Conservation (phyloP, 2,329 filamentous ascomycete species). For the Rasamsonia emersonii region DNA sequence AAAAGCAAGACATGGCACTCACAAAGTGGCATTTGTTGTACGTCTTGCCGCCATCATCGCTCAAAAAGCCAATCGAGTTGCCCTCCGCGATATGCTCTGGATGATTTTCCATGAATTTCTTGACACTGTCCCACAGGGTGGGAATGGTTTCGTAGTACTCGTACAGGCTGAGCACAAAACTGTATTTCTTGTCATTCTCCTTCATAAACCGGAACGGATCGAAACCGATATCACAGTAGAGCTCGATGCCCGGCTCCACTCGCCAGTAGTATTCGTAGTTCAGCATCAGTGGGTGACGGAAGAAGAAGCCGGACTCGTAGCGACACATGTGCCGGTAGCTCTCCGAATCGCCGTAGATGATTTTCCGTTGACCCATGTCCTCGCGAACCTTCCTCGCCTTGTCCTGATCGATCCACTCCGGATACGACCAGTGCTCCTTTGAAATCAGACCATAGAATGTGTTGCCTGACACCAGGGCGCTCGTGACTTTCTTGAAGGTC, state of each 20-base stretch:
- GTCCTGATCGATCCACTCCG: conserved; percentile 89
- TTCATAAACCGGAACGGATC: conserved; percentile 96
- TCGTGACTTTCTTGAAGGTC: conserved; percentile 86
- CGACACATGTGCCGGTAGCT: conserved; percentile 99
- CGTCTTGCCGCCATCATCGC: conserved; percentile 78
- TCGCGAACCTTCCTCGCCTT: conserved; percentile 83
- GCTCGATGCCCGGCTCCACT: conserved; percentile 91
- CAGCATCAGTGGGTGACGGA: conserved; percentile 84
- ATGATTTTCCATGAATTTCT: conserved; percentile 85
- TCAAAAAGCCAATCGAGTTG: conserved; percentile 87
- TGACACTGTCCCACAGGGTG: conserved; percentile 88
- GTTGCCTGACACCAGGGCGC: conserved; percentile 81
- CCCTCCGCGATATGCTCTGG: conserved; percentile 77
- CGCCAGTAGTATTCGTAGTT: conserved; percentile 99
- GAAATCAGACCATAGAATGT: conserved; percentile 86
- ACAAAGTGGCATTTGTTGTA: conserved; percentile 99
- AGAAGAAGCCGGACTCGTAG: conserved; percentile 99
- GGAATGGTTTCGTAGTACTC: conserved; percentile 96
- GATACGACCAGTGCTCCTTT: conserved; percentile 94
- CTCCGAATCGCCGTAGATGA: conserved; percentile 95
- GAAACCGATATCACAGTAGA: conserved; percentile 91
- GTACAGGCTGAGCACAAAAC: conserved; percentile 88
- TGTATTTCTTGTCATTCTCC: conserved; percentile 96
- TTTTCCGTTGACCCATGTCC: conserved; percentile 88
- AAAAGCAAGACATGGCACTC: conserved; percentile 31